Base-by-base conservation (phyloP, 192 early-diverging fungal species). In the Tieghemiomyces parasiticus region DNA sequence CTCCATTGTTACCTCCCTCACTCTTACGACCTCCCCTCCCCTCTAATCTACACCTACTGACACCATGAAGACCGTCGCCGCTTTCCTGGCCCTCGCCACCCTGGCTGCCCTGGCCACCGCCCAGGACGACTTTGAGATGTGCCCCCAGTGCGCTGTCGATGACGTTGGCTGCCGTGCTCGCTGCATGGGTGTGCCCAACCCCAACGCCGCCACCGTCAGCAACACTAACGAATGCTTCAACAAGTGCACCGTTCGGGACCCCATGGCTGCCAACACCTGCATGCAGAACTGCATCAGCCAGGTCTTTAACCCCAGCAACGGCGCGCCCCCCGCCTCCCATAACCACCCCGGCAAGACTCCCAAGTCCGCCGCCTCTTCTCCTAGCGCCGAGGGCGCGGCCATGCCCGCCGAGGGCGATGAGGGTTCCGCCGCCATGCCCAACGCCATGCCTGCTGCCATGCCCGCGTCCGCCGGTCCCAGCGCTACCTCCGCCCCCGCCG, bases 181-280 rank as follows among this genome's bases (percentile, higher is more conserved):
- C 30, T 56, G 54, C 31, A 29, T 56, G 26, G 54, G 54, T 34
- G 54, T 56, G 30, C 54, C 54, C 54, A 56, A 56, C 54, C 54
- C 54, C 32, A 56, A 34, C 54, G 20, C 33, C 34, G 24, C 29
- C 34, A 10, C 29, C 2, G 33, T 56, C 24, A 34, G 54, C 54
- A 56, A 33, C 54, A 56, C 54, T 31, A 31, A 30, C 30, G 32
- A 29, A 2, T 56, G 54, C 31, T 13, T 56, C 20, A 31, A 26
- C 54, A 20, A 35, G 30, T 56, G 54, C 54, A 33, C 29, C 30
- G 29, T 20, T 16, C 29, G 33, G 20, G 54, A 56, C 34, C 54
- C 54, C 14, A 29, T 20, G 2, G 3, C 33, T 26, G 54, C 54
- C 54, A 56, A 33, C 54, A 6, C 33, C 54, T 56, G 54, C 54